Evolutionary conservation across 1,284 basidiomycete genomes (phyloP).

Genomic region (Spongiforma sp.): DNA sequence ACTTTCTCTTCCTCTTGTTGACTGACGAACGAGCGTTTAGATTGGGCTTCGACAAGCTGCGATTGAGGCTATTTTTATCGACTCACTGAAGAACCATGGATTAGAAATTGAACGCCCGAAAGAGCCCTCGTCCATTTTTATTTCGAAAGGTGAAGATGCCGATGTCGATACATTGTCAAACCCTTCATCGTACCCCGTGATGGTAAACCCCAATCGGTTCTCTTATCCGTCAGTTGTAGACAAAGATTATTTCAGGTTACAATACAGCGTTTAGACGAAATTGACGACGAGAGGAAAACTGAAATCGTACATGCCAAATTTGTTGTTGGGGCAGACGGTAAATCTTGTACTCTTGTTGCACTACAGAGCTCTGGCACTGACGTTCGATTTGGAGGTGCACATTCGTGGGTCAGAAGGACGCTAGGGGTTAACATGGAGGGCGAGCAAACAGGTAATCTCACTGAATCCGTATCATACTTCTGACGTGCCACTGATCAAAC

Average conservation of each 20-base stretch:
- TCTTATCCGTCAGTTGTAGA: neutral
- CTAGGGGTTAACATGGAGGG: neutral
- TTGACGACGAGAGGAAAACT: conserved; percentile 28
- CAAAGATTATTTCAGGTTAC: conserved; percentile 39
- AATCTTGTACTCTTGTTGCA: no score
- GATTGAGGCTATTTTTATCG: conserved; percentile 70
- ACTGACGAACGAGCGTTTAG: conserved; percentile 34
- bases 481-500: no score
- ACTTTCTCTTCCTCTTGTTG: neutral
- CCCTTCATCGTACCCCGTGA: conserved; percentile 55
- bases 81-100: conserved; percentile 57
- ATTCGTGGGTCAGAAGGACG: conserved; percentile 1
- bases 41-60: conserved; percentile 73
- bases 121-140: conserved; percentile 55
- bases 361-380: neutral
- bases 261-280: conserved; percentile 24
- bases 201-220: conserved; percentile 40
- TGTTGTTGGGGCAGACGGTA: no score
- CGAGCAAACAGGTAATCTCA: neutral
- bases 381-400: neutral
- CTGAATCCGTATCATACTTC: no score
- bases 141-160: no score
- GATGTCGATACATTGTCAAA: conserved; percentile 48
- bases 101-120: conserved; percentile 62
- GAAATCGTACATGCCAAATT: conserved; percentile 48